phyloP scores from a whole-genome alignment of 2,329 filamentous ascomycete genomes.

The Colletotrichum sp. region DNA sequence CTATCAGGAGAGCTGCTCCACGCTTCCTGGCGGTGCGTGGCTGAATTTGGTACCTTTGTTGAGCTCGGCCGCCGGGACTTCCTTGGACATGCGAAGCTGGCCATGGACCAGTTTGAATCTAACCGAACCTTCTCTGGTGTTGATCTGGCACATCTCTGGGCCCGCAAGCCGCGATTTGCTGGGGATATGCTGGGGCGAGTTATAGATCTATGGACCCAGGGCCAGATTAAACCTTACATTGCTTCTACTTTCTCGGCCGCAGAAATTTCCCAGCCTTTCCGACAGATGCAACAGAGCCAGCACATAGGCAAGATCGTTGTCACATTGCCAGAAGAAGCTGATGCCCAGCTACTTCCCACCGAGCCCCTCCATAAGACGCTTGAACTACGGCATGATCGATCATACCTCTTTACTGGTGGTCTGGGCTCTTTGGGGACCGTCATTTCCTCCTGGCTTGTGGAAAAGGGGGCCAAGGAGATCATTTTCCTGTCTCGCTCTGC shows the following conservation, averaged over 20 bases:
- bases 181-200: background rate
- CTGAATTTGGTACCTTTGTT: conserved; percentile 47
- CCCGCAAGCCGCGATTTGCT: background rate
- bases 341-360: background rate
- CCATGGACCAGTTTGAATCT: conserved; percentile 48
- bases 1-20: conserved; percentile 46
- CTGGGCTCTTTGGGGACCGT: conserved; percentile 34
- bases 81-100: conserved; percentile 42
- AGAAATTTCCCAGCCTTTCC: conserved; percentile 42
- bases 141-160: conserved; percentile 28
- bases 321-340: conserved; percentile 17
- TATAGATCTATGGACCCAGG: background rate
- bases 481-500: conserved; percentile 29
- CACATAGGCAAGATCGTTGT: conserved; percentile 52
- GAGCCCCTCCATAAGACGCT: background rate
- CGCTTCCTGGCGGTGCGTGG: conserved; percentile 49
- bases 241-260: conserved; percentile 24
- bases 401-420: conserved; percentile 35
- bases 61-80: conserved; percentile 52
- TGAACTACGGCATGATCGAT: conserved; percentile 7
- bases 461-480: conserved; percentile 30
- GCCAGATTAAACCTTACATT: background rate
- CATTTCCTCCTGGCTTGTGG: conserved; percentile 32
- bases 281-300: conserved; percentile 46
- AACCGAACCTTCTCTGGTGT: conserved; percentile 39